Base-by-base conservation (phyloP, 495 filamentous ascomycete species). In the Podospora sp. region DNA sequence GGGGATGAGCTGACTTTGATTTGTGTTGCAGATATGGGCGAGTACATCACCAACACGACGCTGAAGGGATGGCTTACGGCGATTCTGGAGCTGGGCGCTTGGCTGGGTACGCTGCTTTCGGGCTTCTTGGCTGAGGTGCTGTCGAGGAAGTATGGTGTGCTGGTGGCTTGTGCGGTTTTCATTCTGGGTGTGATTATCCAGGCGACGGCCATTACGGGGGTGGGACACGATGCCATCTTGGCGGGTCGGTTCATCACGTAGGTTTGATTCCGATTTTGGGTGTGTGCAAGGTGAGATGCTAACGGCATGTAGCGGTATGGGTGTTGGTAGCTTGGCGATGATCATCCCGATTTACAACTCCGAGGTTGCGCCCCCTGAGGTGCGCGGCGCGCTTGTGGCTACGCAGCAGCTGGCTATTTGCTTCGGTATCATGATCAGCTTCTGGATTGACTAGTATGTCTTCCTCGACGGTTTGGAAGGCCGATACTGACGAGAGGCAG, bases 321-420 rank as follows among this genome's bases (percentile, higher is more conserved):
- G 88, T 27, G 89, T 91, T 25, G 89, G 89, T 72, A 83, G 84
- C n/a, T 76, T 91, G 24, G 87, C 86, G 29, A 88, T 89, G 80
- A 88, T 89, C 55, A 80, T 89, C 2, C 83, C 85, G 11, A 89
- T 88, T 79, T 90, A 92, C 78, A 91, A 93, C 74, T 84, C 85
- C 70, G 85, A 92, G 70, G 85, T 91, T 12, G 86, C 87, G 1
- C 85, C 83, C 24, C 84, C 83, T 4, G 84, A 86, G 66, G 83
- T 87, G 22, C 81, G 83, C 24, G 92, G 92, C 51, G 88, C 89
- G 7, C 80, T 96, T 2, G 90, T 93, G 8, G 90, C 89, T 7
- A 79, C 91, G 0, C 90, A 96, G 75, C 92, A 95, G 79, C 80
- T 93, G 68, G 91, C 91, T 21, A 91, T 94, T 69, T 91, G 88